Evolutionary conservation across 768 basidiomycete genomes (phyloP), one percentile per base, ranked within the genome.

Genomic region (Mycena vulgaris): DNA sequence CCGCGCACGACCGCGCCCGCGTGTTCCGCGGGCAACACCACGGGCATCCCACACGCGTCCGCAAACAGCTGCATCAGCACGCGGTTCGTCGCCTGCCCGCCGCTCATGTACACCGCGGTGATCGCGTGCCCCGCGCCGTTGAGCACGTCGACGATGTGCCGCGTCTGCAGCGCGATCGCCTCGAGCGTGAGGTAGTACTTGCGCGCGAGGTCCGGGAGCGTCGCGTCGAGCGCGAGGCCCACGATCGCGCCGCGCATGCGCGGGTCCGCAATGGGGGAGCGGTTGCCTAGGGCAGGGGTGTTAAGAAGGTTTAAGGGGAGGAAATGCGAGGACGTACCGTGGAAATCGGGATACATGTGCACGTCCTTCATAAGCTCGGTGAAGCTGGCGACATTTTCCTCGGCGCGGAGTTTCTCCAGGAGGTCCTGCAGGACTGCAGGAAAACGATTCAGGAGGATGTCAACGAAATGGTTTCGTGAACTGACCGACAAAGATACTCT

Each of bases 221-320:
- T 87, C 71, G 87, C 84, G 77, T 96, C 93, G 62, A 99, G 89
- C 53, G 92, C 87, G 52, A 99, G 88, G 33, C 98, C 98, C 63
- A 91, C 86, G 66, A 99, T 92, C 57, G 95, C 93, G 23, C 98
- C 98, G 40, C 93, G 88, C 97, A 99, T 98, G 61, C 88, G 90
- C n/a, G 95, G 87, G 79, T 99, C 98, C 2, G 97, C 97, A 51
- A 99, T 90, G 1, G 98, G 98, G 1, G 97, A 98, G 69, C 98
- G 88, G 80, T 99, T 99, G 42, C 97, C 96, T 96, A n/a, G n/a
- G 23, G 53, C 40, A 33, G 10, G 47, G 23, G 30, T 37, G 31
- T 40, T 10, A 69, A 40, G 62, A 63, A 63, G 39, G 40, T 55
- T 21, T 27, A 28, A 35, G 17, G 55, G 35, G 21, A n/a, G 11